Evolutionary conservation across 495 filamentous ascomycete genomes (phyloP).

Genomic region (Podospora pseudocomata): DNA sequence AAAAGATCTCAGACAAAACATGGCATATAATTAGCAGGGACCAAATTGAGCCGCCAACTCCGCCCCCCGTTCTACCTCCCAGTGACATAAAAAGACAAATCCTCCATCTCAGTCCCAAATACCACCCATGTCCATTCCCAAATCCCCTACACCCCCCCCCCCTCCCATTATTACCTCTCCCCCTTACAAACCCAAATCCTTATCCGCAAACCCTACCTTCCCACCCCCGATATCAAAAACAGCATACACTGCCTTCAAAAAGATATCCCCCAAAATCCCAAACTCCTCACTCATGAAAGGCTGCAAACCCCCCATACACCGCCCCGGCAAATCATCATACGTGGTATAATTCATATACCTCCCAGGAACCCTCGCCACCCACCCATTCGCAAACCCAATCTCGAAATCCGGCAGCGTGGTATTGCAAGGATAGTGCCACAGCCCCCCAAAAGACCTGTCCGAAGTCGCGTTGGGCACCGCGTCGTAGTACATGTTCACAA

Average conservation of each 20-base stretch:
- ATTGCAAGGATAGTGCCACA: slow-evolving; percentile 59
- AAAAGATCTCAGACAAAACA: not conserved
- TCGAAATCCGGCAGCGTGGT: slow-evolving; percentile 51
- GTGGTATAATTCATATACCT: slow-evolving; percentile 62
- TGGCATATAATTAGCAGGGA: not conserved
- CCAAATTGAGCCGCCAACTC: not conserved
- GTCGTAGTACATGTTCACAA: slow-evolving; percentile 61
- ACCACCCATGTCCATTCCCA: too few relatives aligned
- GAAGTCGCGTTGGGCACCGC: slow-evolving; percentile 58
- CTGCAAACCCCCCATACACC: slow-evolving; percentile 71
- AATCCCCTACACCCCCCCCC: too few relatives aligned
- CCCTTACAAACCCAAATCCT: slow-evolving; percentile 28
- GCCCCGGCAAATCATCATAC: slow-evolving; percentile 40
- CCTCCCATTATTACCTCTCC: too few relatives aligned
- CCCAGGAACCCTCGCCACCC: slow-evolving; percentile 61
- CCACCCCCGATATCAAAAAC: slow-evolving; percentile 68
- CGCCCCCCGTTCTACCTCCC: not conserved
- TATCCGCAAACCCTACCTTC: slow-evolving; percentile 62
- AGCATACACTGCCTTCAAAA: slow-evolving; percentile 70
- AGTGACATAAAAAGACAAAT: not conserved
- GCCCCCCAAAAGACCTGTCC: slow-evolving; percentile 49
- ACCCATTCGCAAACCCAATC: slow-evolving; percentile 50
- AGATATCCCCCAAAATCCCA: slow-evolving; percentile 69
- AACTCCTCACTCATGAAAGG: slow-evolving; percentile 51
- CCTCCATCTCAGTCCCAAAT: not conserved